A percentile compares a stretch with the other conserved stretches of the same genome.
Evolutionary conservation across 176 grass and related monocot genomes (phyloP).

Genomic region (Oryza meridionalis): DNA sequence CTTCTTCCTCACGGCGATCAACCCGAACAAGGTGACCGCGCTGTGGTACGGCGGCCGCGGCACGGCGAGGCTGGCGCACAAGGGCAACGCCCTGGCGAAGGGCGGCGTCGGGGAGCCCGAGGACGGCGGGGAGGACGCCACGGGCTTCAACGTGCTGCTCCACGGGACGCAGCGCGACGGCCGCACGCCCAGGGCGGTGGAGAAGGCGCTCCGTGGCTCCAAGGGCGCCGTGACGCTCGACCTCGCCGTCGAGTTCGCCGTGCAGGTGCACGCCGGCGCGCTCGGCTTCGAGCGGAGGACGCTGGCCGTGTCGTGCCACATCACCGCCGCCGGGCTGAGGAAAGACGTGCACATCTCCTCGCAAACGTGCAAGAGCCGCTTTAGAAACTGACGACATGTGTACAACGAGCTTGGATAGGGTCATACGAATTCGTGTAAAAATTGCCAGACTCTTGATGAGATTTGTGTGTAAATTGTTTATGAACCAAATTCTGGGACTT

Average conservation of each 20-base stretch:
- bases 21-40: conserved; percentile 64
- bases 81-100: conserved; percentile 19
- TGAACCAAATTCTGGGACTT: not conserved
- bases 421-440: not conserved
- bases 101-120: conserved; percentile 47
- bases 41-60: conserved; percentile 57
- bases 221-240: conserved; percentile 42
- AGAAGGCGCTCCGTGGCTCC: conserved; percentile 44
- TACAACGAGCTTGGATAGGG: not conserved
- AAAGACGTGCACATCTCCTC: conserved; percentile 57
- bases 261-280: conserved; percentile 58
- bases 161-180: conserved; percentile 23
- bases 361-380: conserved; percentile 57
- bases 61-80: conserved; percentile 36
- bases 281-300: conserved; percentile 46
- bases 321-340: conserved; percentile 48
- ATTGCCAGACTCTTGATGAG: not conserved
- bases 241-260: conserved; percentile 38
- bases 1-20: conserved; percentile 54
- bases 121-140: conserved; percentile 56
- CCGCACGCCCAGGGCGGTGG: conserved; percentile 42
- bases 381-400: conserved; percentile 36
- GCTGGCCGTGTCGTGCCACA: conserved; percentile 45
- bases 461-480: not conserved
- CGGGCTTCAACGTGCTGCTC: conserved; percentile 49